Evolutionary conservation across 1,139 yeast species (phyloP).

Genomic region (Torulaspora pretoriensis): DNA sequence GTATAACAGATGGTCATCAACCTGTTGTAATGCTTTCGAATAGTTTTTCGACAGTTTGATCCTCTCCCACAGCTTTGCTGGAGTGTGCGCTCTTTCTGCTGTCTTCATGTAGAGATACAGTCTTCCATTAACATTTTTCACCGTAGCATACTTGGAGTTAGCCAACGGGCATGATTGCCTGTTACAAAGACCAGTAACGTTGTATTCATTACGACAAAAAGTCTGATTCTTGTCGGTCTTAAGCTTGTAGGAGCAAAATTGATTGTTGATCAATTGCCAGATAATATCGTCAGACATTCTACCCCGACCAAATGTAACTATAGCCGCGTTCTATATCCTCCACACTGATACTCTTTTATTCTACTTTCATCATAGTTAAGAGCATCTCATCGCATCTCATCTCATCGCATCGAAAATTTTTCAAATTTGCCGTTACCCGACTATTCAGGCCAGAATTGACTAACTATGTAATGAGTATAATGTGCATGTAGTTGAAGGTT

Average conservation of each 20-base stretch:
- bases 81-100: conserved; percentile 94
- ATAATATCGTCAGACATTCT: conserved; percentile 54
- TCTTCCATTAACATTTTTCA: conserved; percentile 81
- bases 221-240: conserved; percentile 76
- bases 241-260: conserved; percentile 83
- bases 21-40: conserved; percentile 77
- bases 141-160: conserved; percentile 93
- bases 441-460: background rate
- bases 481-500: too few relatives aligned
- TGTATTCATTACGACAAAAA: conserved; percentile 84
- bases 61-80: conserved; percentile 91
- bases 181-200: conserved; percentile 84
- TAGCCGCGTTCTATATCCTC: background rate
- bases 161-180: conserved; percentile 96
- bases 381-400: conserved; percentile 20
- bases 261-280: conserved; percentile 89
- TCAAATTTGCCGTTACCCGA: conserved; percentile 15
- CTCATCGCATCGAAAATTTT: conserved; percentile 27
- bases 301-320: background rate
- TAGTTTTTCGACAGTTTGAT: conserved; percentile 85
- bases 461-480: too few relatives aligned
- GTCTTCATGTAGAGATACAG: conserved; percentile 93
- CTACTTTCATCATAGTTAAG: background rate
- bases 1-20: conserved; percentile 79
- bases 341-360: background rate